These are phyloP conservation scores for Cryphonectria carpinicola DNA, from an alignment of 2,329 filamentous ascomycete genomes.

Conservation along the genomic window DNA sequence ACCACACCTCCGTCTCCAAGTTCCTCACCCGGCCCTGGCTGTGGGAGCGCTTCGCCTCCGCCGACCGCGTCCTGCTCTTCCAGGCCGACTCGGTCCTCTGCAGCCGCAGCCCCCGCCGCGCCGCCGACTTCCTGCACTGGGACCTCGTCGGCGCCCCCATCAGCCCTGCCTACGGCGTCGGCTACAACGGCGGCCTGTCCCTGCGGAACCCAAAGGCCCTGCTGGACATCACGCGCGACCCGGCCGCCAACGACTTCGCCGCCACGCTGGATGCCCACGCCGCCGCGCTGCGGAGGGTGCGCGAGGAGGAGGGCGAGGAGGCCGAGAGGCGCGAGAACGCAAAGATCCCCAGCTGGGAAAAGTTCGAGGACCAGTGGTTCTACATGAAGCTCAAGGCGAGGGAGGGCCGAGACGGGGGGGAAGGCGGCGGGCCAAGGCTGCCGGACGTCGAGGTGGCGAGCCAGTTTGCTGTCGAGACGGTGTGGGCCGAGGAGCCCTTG, in stretches of 20 bases:
- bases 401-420: no score
- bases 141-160: constrained; percentile 42
- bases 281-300: background rate
- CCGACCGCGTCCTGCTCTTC: constrained; percentile 43
- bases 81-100: constrained; percentile 46
- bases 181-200: constrained; percentile 41
- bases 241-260: constrained; percentile 23
- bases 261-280: background rate
- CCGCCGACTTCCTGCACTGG: constrained; percentile 44
- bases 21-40: constrained; percentile 43
- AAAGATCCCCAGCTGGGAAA: constrained; percentile 14
- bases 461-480: constrained; percentile 35
- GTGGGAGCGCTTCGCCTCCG: constrained; percentile 42
- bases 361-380: constrained; percentile 37
- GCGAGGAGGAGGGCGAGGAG: constrained; percentile 1
- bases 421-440: constrained; percentile 21
- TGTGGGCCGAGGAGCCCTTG: constrained; percentile 34
- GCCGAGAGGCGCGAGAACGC: background rate
- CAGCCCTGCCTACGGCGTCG: constrained; percentile 29
- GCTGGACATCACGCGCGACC: constrained; percentile 28
- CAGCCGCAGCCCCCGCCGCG: constrained; percentile 34
- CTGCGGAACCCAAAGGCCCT: constrained; percentile 37
- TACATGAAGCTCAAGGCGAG: constrained; percentile 39
- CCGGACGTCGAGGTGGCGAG: constrained; percentile 32
- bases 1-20: constrained; percentile 40